Evolutionary conservation across 2,329 filamentous ascomycete species (phyloP).

Genomic region (Sclerotinia spermophila): DNA sequence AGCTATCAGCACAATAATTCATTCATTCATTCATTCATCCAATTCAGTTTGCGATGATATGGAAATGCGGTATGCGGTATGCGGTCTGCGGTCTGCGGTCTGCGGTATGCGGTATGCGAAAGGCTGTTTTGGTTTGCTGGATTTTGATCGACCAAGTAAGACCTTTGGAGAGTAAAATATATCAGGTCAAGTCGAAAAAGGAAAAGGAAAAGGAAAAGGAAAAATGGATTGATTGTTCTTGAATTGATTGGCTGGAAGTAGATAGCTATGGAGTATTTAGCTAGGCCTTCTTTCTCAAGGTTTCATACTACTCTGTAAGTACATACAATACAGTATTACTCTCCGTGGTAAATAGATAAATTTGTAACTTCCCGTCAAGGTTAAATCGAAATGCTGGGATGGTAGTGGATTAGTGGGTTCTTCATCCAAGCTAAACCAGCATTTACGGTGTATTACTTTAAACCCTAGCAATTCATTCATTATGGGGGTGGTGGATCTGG

Average conservation of each 20-base stretch:
- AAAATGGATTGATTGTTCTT: too few species aligned
- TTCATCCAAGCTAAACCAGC: background rate
- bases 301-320: too few species aligned
- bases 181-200: background rate
- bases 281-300: too few species aligned
- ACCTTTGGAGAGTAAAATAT: background rate
- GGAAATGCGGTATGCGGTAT: background rate
- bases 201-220: too few species aligned
- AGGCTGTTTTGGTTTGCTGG: background rate
- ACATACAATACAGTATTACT: too few species aligned
- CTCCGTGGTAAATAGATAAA: background rate
- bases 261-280: too few species aligned
- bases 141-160: background rate
- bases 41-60: background rate
- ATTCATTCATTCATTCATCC: too few species aligned
- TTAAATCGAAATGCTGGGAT: background rate
- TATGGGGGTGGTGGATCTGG: too few species aligned
- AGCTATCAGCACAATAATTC: background rate
- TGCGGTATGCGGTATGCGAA: background rate
- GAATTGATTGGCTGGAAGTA: background rate
- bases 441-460: background rate
- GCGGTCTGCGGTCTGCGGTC: background rate
- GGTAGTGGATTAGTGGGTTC: background rate
- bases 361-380: conserved; percentile 5
- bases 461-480: background rate